phyloP scores from a whole-genome alignment of 495 filamentous ascomycete species.

The Penicillium simplicissimum region DNA sequence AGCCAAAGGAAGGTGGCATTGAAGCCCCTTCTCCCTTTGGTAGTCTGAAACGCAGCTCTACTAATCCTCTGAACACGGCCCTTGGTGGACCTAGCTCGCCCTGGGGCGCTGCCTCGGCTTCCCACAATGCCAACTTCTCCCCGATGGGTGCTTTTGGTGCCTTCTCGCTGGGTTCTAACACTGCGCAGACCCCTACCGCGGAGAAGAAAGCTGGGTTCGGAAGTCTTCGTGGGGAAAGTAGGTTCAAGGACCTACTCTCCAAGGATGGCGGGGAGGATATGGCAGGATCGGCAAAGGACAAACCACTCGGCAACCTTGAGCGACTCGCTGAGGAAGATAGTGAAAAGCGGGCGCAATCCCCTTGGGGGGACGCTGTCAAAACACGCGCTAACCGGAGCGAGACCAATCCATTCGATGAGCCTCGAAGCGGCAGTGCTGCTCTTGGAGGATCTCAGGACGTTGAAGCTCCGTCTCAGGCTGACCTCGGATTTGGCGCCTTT shows the following conservation, averaged over 20 bases:
- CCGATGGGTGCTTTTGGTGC: constrained; percentile 86
- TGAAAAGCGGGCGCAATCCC: constrained; percentile 46
- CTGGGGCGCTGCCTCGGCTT: constrained; percentile 63
- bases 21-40: constrained; percentile 59
- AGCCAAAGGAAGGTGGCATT: constrained; percentile 46
- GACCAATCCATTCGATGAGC: constrained; percentile 79
- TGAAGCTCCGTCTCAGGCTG: constrained; percentile 56
- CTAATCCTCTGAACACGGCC: constrained; percentile 56
- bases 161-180: constrained; percentile 62
- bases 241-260: constrained; percentile 79
- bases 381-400: constrained; percentile 63
- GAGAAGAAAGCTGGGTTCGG: constrained; percentile 73
- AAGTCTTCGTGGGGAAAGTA: constrained; percentile 71
- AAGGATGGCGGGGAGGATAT: constrained; percentile 74
- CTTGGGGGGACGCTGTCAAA: constrained; percentile 54
- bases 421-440: constrained; percentile 72
- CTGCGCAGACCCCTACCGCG: constrained; percentile 50
- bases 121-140: constrained; percentile 59
- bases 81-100: constrained; percentile 60
- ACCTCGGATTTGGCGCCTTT: constrained; percentile 62
- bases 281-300: constrained; percentile 52
- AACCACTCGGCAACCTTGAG: constrained; percentile 51
- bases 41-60: constrained; percentile 69
- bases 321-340: constrained; percentile 54
- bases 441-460: constrained; percentile 75